Evolutionary conservation across 2,329 filamentous ascomycete species (phyloP).

Genomic region (Fulvia fulva): DNA sequence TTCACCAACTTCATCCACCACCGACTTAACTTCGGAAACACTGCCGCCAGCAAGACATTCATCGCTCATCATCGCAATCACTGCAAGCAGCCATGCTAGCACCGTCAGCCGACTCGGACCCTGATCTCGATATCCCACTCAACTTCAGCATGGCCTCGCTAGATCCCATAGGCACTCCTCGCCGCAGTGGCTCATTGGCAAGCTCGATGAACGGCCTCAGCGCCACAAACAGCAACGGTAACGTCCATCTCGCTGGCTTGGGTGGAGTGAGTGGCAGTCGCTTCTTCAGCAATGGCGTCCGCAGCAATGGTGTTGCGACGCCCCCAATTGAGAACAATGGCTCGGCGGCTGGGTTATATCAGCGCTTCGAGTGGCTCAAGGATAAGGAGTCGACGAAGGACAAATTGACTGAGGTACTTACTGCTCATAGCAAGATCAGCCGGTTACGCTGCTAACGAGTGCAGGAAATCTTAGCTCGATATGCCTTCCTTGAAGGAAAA

Average conservation of each 20-base stretch:
- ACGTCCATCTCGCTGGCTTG: constrained; percentile 1
- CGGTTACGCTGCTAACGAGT: neutral
- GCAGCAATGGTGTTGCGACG: neutral
- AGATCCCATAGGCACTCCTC: constrained; percentile 23
- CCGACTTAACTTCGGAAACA: neutral
- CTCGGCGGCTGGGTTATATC: constrained; percentile 22
- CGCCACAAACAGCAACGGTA: constrained; percentile 1
- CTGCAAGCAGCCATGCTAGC: neutral
- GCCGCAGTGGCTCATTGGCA: constrained; percentile 15
- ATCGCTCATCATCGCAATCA: neutral
- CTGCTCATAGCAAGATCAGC: neutral
- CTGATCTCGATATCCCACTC: constrained; percentile 13
- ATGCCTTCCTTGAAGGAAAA: constrained; percentile 36
- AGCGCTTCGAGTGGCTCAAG: constrained; percentile 33
- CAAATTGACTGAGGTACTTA: constrained; percentile 30
- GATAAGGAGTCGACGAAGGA: constrained; percentile 32
- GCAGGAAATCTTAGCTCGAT: constrained; percentile 40
- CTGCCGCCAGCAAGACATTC: neutral
- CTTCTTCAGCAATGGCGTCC: constrained; percentile 2
- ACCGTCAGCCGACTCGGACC: constrained; percentile 13
- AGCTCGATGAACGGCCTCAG: constrained; percentile 8
- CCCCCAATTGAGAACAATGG: neutral
- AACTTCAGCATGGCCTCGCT: constrained; percentile 7
- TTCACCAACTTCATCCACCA: neutral
- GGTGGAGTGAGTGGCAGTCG: constrained; percentile 8